Evolutionary conservation across 768 basidiomycete species (phyloP).

Genomic region (Gloeophyllum trabeum): DNA sequence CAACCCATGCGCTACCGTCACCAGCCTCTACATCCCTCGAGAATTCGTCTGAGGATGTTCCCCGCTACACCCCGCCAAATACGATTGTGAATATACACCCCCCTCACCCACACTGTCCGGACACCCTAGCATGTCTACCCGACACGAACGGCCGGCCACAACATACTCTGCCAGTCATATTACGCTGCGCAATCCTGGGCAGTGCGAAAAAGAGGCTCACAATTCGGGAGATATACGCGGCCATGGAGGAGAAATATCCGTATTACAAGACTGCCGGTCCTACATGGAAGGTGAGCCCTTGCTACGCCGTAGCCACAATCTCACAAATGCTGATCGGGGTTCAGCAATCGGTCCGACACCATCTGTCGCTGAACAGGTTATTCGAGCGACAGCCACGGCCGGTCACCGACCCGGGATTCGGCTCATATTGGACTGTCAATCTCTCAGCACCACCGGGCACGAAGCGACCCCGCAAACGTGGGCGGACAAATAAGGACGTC

Average conservation of each 20-base stretch:
- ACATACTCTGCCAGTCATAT: conserved; percentile 76
- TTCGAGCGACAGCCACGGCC: conserved; percentile 78
- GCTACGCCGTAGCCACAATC: background rate
- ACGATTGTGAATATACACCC: conserved; percentile 29
- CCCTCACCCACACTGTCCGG: conserved; percentile 68
- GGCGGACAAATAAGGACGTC: conserved; percentile 49
- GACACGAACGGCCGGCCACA: conserved; percentile 73
- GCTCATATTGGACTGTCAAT: conserved; percentile 89
- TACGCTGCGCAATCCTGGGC: conserved; percentile 76
- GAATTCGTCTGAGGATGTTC: background rate
- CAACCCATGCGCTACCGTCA: background rate
- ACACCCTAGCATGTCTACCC: conserved; percentile 66
- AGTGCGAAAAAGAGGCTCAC: conserved; percentile 66
- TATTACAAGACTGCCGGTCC: conserved; percentile 74
- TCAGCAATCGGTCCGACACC: conserved; percentile 83
- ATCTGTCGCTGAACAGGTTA: conserved; percentile 70
- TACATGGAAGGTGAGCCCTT: conserved; percentile 65
- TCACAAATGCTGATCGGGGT: background rate
- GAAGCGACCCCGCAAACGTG: conserved; percentile 75
- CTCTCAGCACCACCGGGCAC: conserved; percentile 76
- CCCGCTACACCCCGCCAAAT: background rate
- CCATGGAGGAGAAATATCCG: conserved; percentile 78
- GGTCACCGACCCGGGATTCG: conserved; percentile 77
- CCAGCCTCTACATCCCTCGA: background rate
- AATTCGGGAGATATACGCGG: conserved; percentile 77